These are phyloP conservation scores for Lolium perenne DNA, from an alignment of 176 grass and related monocot genomes.

Conservation along the genomic window DNA sequence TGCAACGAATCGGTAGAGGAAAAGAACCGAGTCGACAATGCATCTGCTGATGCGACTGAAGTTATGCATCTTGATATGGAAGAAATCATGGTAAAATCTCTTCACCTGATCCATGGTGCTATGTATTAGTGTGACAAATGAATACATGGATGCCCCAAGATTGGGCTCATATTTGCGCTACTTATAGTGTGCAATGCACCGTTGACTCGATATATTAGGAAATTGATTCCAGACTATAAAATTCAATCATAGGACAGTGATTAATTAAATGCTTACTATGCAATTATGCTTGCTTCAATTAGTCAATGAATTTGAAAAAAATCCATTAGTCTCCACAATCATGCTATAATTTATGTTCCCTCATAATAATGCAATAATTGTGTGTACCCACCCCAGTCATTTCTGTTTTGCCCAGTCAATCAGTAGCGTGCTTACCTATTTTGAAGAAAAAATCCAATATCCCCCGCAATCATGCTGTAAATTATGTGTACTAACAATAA, in stretches of 20 bases:
- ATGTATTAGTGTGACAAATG: background rate
- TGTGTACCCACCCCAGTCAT: background rate
- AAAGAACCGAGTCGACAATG: background rate
- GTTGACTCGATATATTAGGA: background rate
- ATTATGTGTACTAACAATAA: background rate
- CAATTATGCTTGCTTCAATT: background rate
- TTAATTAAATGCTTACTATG: background rate
- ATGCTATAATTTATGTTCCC: background rate
- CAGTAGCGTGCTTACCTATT: background rate
- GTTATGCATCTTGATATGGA: slow-evolving; percentile 42
- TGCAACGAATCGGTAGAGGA: slow-evolving; percentile 26
- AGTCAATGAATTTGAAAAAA: background rate
- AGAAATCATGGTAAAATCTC: slow-evolving; percentile 39
- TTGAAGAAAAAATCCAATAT: background rate
- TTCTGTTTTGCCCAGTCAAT: background rate
- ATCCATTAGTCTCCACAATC: background rate
- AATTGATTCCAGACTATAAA: too few relatives aligned
- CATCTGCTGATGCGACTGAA: slow-evolving; percentile 42
- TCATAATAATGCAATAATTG: background rate
- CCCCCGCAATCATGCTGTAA: background rate
- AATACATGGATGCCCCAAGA: background rate
- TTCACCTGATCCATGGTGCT: background rate
- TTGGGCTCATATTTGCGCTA: background rate
- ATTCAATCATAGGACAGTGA: background rate
- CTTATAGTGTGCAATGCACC: background rate